Conservation (phyloP, 352 stramenopile species). For the Blastocystis sp. region DNA sequence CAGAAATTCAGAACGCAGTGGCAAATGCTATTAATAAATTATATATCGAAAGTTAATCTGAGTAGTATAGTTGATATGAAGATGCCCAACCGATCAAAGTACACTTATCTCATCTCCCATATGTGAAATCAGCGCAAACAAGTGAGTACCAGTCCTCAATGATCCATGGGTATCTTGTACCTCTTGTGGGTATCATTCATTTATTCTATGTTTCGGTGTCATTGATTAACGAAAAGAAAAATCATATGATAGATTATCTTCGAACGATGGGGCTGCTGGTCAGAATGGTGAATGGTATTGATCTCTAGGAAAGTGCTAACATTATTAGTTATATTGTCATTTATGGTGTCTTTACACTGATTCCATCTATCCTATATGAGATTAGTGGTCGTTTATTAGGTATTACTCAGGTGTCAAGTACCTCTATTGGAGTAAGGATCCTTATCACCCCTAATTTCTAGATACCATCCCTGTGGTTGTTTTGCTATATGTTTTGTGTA, state of each 20-base stretch:
- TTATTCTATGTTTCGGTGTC: not conserved
- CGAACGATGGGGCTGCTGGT: not conserved
- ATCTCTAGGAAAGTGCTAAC: not conserved
- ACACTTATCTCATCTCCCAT: not conserved
- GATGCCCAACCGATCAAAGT: not conserved
- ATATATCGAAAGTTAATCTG: not conserved
- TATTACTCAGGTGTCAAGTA: not conserved
- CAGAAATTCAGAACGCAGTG: not conserved
- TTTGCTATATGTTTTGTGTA: not conserved
- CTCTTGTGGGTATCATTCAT: not conserved
- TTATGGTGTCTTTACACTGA: not conserved
- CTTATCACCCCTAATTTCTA: not conserved
- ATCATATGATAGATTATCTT: not conserved
- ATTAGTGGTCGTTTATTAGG: not conserved
- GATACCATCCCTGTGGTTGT: not conserved
- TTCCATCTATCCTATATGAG: not conserved
- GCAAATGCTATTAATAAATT: not conserved
- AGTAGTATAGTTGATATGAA: not conserved
- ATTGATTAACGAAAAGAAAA: not conserved
- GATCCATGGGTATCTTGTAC: not conserved
- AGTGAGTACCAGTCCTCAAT: not conserved
- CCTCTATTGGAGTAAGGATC: not conserved
- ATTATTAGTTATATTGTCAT: not conserved
- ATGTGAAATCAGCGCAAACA: not conserved
- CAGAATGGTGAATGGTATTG: not conserved